Evolutionary conservation across 441 rosid species (phyloP), one percentile per base, ranked within the genome.

Genomic region (Gossypium schwendimanii): DNA sequence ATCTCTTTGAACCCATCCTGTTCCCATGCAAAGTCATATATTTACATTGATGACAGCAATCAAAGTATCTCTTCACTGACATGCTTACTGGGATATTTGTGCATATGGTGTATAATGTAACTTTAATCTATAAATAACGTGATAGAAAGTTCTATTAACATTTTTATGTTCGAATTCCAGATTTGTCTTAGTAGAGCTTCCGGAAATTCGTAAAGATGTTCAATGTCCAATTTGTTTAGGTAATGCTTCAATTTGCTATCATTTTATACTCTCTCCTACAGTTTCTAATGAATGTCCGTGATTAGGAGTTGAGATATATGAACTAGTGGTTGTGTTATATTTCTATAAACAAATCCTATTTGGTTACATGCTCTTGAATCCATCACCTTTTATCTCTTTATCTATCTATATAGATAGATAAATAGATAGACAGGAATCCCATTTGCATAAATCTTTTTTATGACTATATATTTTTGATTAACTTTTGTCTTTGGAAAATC

Each of bases 201-300:
- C 86, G 7, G 91, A 89, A 24, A 83, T 94, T 72, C 97, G 98
- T 69, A 91, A 79, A 78, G 91, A 87, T 71, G 96, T 94, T 52
- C 96, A 92, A 15, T 94, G 99, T 79, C 94, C 99, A 28, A 94
- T 94, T 76, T 94, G 99, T 80, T 84, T 94, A 73, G 99, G 98
- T 94, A 85, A 78, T 76, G 17, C 59, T 49, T 72, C 76, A 54
- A 63, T 75, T 72, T 74, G 41, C 53, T 1, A 44, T 28, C 58
- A n/a, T 73, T 68, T 23, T 21, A 49, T 41, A 14, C 68, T 26
- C 44, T 69, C 10, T 28, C 14, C 53, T 49, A 15, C 4, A 28
- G 53, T 23, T 45, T 60, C 7, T 52, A 31, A 50, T 53, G 6
- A 53, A 31, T 53, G 4, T 3, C 14, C 11, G 28, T 52, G 18